These are phyloP conservation scores for Fonsecaea nubica DNA, from an alignment of 2,329 filamentous ascomycete species.

Conservation along the genomic window DNA sequence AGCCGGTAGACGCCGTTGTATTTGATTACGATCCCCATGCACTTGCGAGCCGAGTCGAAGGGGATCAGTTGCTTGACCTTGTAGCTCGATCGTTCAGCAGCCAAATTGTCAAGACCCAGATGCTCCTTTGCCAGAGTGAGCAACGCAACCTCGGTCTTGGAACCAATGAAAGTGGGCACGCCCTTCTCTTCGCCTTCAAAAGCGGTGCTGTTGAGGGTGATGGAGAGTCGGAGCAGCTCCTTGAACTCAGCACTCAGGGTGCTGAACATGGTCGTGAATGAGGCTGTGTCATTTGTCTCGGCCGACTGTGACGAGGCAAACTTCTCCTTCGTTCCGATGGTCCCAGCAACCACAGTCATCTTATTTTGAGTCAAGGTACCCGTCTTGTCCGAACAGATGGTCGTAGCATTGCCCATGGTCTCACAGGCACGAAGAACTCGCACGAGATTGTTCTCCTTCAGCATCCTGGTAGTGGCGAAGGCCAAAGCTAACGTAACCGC, in stretches of 20 bases:
- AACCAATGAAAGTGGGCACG: constrained; percentile 71
- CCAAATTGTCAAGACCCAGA: constrained; percentile 68
- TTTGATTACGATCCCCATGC: constrained; percentile 59
- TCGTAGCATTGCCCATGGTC: constrained; percentile 81
- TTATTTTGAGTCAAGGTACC: constrained; percentile 76
- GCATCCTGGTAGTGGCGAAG: constrained; percentile 78
- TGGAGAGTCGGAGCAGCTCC: constrained; percentile 50
- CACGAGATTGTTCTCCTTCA: constrained; percentile 78
- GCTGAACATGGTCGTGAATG: constrained; percentile 33
- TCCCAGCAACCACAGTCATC: constrained; percentile 78
- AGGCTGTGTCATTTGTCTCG: constrained; percentile 21
- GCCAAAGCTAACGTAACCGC: constrained; percentile 79
- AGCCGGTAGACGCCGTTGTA: constrained; percentile 51
- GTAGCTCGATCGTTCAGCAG: constrained; percentile 67
- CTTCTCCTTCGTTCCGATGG: constrained; percentile 65
- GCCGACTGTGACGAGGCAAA: constrained; percentile 48
- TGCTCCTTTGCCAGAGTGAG: constrained; percentile 72
- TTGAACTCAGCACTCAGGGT: constrained; percentile 45
- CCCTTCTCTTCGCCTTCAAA: constrained; percentile 77
- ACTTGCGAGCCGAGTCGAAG: constrained; percentile 78
- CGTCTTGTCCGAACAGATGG: constrained; percentile 81
- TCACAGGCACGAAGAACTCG: constrained; percentile 78
- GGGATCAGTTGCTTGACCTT: constrained; percentile 71
- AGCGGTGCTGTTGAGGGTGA: constrained; percentile 67
- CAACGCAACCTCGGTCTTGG: constrained; percentile 78